Evolutionary conservation across 345 rosid species (phyloP), one percentile per base, ranked within the genome.

Genomic region (Cardiospermum halicacabum): DNA sequence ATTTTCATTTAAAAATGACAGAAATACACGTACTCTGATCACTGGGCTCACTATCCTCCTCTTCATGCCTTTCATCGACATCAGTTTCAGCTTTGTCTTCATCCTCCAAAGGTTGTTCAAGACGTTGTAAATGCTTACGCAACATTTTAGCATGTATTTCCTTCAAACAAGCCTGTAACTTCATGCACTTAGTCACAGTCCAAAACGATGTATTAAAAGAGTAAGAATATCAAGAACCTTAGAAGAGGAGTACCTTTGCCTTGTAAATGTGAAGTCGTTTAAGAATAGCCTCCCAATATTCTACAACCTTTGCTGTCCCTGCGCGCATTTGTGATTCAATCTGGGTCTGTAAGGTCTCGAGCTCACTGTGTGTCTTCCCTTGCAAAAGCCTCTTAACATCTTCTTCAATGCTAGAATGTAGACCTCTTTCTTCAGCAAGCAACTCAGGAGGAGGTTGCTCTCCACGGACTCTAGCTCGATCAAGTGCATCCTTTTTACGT

Each of bases 251-350:
- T 86, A 93, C 96, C 94, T 91, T 93, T n/a, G 97, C 97, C 65
- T 89, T 89, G 81, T 89, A 94, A 56, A 89, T 91, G 61, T 84
- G 86, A 31, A 94, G 91, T 53, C 99, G 88, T 72, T 85, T 91
- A 47, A 94, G 83, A 72, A 93, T 83, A 51, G 89, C 98, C 75
- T 93, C 96, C 98, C 98, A 93, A 69, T 90, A 94, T 78, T 91
- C 97, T 12, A 94, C 99, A 8, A 94, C 97, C 79, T 89, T 94
- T 0, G 96, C 99, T 4, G 92, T 80, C 48, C 99, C 97, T 67
- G 91, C 84, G 66, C 80, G 90, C 85, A 94, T 82, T 75, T 87
- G 91, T 45, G 76, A 73, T 77, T 91, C 97, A 11, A 94, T 89
- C 57, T 88, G 80, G 19, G 79, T 77, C 68, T 79, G 85, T 59